Conservation (phyloP, 108 stramenopile genomes). For the Hondaea fermentalgiana region DNA sequence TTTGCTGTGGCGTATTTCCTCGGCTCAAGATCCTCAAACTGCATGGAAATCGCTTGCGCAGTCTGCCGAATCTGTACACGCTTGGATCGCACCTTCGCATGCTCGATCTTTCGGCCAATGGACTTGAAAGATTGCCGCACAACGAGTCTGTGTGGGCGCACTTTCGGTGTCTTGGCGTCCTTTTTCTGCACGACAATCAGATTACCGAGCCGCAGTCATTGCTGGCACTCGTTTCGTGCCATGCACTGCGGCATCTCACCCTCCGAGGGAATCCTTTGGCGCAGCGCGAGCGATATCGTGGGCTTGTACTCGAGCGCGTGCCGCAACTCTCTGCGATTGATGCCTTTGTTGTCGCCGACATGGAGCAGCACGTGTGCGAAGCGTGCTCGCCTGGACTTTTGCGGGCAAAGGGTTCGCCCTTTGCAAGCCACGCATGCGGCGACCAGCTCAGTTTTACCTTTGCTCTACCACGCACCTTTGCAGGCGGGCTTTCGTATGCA, state of each 20-base stretch:
- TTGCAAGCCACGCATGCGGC: background rate
- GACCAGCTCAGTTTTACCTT: background rate
- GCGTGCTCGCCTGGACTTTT: background rate
- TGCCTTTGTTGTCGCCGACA: background rate
- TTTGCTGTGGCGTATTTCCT: background rate
- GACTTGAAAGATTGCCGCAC: background rate
- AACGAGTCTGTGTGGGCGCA: background rate
- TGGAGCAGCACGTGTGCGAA: background rate
- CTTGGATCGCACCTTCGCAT: background rate
- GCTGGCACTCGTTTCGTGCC: background rate
- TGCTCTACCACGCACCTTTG: background rate
- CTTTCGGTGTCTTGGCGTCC: background rate
- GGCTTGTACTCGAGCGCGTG: background rate
- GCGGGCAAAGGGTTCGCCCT: background rate
- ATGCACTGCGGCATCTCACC: background rate
- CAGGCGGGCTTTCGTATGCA: background rate
- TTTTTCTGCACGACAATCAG: background rate
- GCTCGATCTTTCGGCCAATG: background rate
- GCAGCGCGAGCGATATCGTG: background rate
- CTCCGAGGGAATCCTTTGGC: background rate
- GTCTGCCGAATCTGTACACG: background rate
- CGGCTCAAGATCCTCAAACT: background rate
- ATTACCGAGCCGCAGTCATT: background rate
- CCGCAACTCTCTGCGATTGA: background rate
- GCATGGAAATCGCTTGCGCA: background rate